Evolutionary conservation across 192 early-diverging fungal species (phyloP), one percentile per base, ranked within the genome.

Genomic region (Podila epigama): DNA sequence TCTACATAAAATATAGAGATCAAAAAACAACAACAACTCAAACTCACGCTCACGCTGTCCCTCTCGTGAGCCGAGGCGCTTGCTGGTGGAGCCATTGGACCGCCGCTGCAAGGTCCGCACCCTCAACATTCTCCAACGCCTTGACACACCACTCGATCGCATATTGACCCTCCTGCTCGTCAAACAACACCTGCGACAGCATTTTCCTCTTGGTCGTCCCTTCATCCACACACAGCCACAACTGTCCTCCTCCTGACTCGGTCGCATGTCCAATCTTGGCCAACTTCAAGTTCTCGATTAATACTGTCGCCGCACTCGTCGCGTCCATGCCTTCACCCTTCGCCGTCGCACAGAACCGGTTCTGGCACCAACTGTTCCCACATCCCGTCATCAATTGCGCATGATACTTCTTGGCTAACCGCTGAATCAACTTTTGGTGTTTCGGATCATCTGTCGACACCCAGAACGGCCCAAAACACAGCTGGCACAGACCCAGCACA

Each of bases 381-480:
- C 96, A 97, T 0, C 96, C 96, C 1, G 58, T 64, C 8, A 92
- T 93, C 41, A 97, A 63, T 63, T 98, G 96, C 12, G 79, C 37
- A 77, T 94, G 92, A 70, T 94, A 87, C 40, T 83, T 79, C 11
- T 84, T 80, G 28, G 91, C 86, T 36, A 96, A 73, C 41, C 92
- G 86, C 61, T 89, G 89, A 11, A 91, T 70, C 34, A 95, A 81
- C 79, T 93, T 94, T 40, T 86, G 79, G 78, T 94, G 80, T 20
- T 79, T 84, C 16, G 92, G 93, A 53, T 97, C 96, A 48, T 91
- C 88, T 16, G 87, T 80, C 25, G 92, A 81, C 3, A 87, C 79
- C 87, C 92, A 97, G 55, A 92, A 93, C 0, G 93, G 94, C 3
- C 88, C 89, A 84, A 92, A 96, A 64, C 96, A 97, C 28, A 80